Conservation (phyloP, 2,329 filamentous ascomycete genomes). For the Exutisphaerella laricina region DNA sequence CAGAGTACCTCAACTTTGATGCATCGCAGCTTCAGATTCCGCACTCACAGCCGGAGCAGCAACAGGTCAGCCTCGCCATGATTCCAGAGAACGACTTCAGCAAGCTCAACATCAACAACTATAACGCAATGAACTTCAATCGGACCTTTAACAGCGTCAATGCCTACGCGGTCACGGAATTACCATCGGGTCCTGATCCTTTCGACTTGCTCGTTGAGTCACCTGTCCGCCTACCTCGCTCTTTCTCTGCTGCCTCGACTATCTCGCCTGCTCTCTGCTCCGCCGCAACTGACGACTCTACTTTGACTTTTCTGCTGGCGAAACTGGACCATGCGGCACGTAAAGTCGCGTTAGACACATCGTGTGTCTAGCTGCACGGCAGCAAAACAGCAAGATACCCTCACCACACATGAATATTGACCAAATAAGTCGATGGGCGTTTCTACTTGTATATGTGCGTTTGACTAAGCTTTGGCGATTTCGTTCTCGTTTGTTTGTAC, state of each 20-base stretch:
- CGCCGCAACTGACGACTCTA: conserved; percentile 12
- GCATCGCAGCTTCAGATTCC: conserved; percentile 35
- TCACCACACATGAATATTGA: too few relatives aligned
- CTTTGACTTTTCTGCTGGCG: conserved; percentile 25
- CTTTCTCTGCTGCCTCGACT: conserved; percentile 16
- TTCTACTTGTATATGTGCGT: too few relatives aligned
- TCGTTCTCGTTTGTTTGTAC: conserved; percentile 1
- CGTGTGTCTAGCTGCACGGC: neutral
- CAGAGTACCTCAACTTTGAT: conserved; percentile 34
- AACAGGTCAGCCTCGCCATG: conserved; percentile 69
- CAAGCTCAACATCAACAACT: conserved; percentile 58
- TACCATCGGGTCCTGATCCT: conserved; percentile 25
- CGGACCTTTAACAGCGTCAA: conserved; percentile 30
- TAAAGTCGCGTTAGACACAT: neutral
- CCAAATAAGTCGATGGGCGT: neutral
- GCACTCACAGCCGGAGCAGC: conserved; percentile 24
- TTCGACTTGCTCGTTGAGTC: conserved; percentile 24
- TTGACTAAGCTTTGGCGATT: too few relatives aligned
- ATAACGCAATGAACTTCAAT: conserved; percentile 43
- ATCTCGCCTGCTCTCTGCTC: conserved; percentile 5
- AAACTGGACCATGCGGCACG: conserved; percentile 29
- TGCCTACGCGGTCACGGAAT: conserved; percentile 30
- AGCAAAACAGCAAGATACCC: conserved; percentile 7
- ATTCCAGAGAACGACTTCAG: conserved; percentile 78
- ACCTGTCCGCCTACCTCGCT: conserved; percentile 12